Base-by-base conservation (phyloP, 768 basidiomycete genomes). In the Lactarius tabidus region DNA sequence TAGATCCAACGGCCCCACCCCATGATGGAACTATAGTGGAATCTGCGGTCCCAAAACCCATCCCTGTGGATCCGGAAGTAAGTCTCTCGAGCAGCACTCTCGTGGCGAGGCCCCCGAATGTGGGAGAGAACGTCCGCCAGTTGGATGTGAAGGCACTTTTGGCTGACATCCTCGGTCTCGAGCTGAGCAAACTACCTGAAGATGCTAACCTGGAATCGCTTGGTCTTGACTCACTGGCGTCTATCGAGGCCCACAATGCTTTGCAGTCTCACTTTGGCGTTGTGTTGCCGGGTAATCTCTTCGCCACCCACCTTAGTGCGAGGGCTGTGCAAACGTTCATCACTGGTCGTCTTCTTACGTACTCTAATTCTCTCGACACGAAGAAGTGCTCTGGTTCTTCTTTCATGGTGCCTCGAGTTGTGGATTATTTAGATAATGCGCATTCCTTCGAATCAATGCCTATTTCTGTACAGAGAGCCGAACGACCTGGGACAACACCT, bases 171-270 rank as follows among this genome's bases (percentile, higher is more conserved):
- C 77, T 88, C 1, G 75, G 76, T n/a, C 60, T 74, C 0, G 70
- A 74, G 14, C 60, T 71, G 23, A 69, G 73, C 3, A 76, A 77
- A 20, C 75, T 89, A 29, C 63, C 72, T 1, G 83, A 83, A 33
- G 79, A 81, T 20, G 71, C 74, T 0, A 79, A 83, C 26, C 75
- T 90, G 9, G 77, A 77, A 20, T 72, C 75, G 0, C 76, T 88
- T 17, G 87, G 88, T 3, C 73, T 89, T 26, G 87, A 89, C 69
- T 89, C 87, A 1, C 73, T 90, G 60, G 81, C 82, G 26, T 82
- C 84, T 1, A 86, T 89, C 62, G 89, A 90, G 69, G 80, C 80
- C 38, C 76, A 82, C 8, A 80, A 85, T 45, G 76, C 76, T 1
- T 69, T 89, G 45, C 76, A 77, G 64, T 73, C 74, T 6, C 77